Conservation (phyloP, 768 basidiomycete genomes). For the Candolleomyces efflorescens region DNA sequence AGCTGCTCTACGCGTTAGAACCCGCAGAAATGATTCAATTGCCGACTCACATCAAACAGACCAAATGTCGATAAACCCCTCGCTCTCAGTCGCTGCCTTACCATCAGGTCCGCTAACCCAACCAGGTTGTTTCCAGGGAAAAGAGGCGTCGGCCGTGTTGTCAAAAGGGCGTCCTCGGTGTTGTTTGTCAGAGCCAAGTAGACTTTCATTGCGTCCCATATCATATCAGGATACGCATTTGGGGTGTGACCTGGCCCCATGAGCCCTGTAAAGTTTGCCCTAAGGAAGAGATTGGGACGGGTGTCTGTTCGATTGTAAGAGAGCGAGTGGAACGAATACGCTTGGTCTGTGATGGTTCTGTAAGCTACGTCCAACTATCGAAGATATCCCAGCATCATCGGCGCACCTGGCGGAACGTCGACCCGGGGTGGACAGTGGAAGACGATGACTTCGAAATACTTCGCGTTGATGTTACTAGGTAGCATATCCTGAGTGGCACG, state of each 20-base stretch:
- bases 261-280: not conserved
- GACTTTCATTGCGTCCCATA: conserved; percentile 2
- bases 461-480: not conserved
- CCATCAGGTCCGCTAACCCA: conserved; percentile 4
- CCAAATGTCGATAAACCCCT: conserved; percentile 10
- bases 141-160: conserved; percentile 12
- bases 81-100: conserved; percentile 6
- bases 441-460: not conserved
- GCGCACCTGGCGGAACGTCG: not conserved
- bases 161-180: conserved; percentile 4
- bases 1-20: conserved; percentile 3
- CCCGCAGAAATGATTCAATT: not conserved
- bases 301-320: not conserved
- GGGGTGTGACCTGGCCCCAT: not conserved
- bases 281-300: not conserved
- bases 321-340: not conserved
- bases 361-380: not conserved
- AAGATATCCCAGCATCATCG: not conserved
- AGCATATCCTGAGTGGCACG: not conserved
- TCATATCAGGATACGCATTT: not conserved
- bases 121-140: conserved; percentile 15
- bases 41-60: conserved; percentile 12
- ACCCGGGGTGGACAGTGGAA: not conserved
- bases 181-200: conserved; percentile 12
- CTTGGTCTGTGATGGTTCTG: not conserved